A percentile compares a stretch with the other conserved stretches of the same genome.
phyloP scores from a whole-genome alignment of 2,329 filamentous ascomycete species.

The Albifimbria verrucaria region DNA sequence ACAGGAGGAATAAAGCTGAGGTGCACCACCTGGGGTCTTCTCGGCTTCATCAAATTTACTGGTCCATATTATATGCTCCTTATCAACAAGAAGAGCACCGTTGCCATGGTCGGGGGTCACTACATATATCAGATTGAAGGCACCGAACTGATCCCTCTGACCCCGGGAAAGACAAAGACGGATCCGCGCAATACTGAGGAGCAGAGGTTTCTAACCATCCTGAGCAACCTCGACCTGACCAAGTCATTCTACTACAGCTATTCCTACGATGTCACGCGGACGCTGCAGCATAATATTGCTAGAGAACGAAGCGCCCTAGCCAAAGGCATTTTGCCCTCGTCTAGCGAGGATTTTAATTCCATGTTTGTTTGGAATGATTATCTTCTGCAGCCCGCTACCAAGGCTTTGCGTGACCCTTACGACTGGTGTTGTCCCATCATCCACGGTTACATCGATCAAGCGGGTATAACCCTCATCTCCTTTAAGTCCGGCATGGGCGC shows the following conservation, averaged over 20 bases:
- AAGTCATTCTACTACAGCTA: slow-evolving; percentile 98
- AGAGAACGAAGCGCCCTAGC: slow-evolving; percentile 71
- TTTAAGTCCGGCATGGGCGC: too few species aligned
- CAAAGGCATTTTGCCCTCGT: slow-evolving; percentile 57
- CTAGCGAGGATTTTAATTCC: slow-evolving; percentile 69
- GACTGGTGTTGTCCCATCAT: slow-evolving; percentile 97
- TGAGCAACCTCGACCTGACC: slow-evolving; percentile 87
- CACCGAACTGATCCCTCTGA: slow-evolving; percentile 86
- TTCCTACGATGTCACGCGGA: slow-evolving; percentile 92
- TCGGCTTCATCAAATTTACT: slow-evolving; percentile 95
- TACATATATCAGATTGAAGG: slow-evolving; percentile 94
- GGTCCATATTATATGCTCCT: slow-evolving; percentile 96
- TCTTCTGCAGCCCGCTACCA: slow-evolving; percentile 71
- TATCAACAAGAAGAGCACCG: slow-evolving; percentile 92
- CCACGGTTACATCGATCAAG: slow-evolving; percentile 94
- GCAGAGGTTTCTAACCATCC: slow-evolving; percentile 79
- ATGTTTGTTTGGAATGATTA: slow-evolving; percentile 99
- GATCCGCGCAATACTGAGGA: slow-evolving; percentile 83
- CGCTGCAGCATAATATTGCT: slow-evolving; percentile 87
- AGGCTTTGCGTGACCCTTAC: slow-evolving; percentile 72
- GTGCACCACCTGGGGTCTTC: slow-evolving; percentile 86
- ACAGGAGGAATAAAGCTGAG: slow-evolving; percentile 87
- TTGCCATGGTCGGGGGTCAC: slow-evolving; percentile 93
- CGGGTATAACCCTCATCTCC: too few species aligned
- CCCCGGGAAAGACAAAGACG: slow-evolving; percentile 70